Evolutionary conservation across 2,329 filamentous ascomycete species (phyloP).

Genomic region (Alternaria sp.): DNA sequence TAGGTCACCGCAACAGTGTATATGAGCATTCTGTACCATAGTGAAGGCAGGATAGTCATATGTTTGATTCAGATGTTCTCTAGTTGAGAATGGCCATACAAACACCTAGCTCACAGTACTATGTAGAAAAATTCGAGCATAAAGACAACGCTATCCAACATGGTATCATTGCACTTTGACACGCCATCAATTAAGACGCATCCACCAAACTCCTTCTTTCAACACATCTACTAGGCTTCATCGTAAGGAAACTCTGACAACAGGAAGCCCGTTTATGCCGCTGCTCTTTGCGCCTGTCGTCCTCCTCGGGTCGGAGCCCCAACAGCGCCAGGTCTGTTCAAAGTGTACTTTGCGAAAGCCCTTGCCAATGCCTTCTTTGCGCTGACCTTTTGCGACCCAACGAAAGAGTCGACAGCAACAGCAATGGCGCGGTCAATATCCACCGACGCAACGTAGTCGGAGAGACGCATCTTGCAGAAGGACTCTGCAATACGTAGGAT

Average conservation of each 20-base stretch:
- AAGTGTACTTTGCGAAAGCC: slow-evolving; percentile 91
- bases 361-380: slow-evolving; percentile 95
- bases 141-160: slow-evolving; percentile 1
- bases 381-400: slow-evolving; percentile 94
- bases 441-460: slow-evolving; percentile 86
- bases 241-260: background rate
- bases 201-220: slow-evolving; percentile 4
- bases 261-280: slow-evolving; percentile 26
- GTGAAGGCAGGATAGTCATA: background rate
- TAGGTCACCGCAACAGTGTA: background rate
- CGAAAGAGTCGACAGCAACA: slow-evolving; percentile 94
- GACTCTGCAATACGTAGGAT: slow-evolving; percentile 95
- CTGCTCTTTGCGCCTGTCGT: slow-evolving; percentile 40
- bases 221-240: slow-evolving; percentile 10
- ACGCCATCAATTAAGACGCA: slow-evolving; percentile 11
- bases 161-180: slow-evolving; percentile 28
- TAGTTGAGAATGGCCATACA: background rate
- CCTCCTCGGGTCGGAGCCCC: slow-evolving; percentile 35
- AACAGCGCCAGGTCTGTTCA: slow-evolving; percentile 56
- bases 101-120: background rate
- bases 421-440: slow-evolving; percentile 98
- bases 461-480: slow-evolving; percentile 98
- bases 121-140: background rate
- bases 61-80: background rate
- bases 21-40: background rate